Conservation (phyloP, 768 basidiomycete genomes). For the Leucosporidium creatinivorum region DNA sequence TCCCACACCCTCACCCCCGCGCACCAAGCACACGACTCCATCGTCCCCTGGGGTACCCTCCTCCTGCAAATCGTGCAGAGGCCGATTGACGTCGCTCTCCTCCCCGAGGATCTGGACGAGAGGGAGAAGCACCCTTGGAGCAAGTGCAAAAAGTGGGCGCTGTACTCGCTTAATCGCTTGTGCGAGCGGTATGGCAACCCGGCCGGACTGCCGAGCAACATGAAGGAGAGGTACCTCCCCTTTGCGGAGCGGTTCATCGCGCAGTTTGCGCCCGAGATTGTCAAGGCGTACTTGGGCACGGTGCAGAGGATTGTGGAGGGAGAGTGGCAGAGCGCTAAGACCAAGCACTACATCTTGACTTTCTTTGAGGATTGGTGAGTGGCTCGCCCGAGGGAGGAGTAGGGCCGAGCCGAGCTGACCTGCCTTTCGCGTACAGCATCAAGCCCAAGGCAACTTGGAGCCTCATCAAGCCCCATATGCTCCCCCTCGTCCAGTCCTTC, state of each 20-base stretch:
- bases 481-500: conserved; percentile 67
- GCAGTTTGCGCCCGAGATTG: conserved; percentile 88
- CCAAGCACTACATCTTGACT: conserved; percentile 70
- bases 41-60: conserved; percentile 77
- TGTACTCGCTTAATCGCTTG: conserved; percentile 64
- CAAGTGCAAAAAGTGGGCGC: conserved; percentile 91
- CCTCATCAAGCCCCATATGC: conserved; percentile 74
- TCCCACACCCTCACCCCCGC: conserved; percentile 63
- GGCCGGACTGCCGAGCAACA: conserved; percentile 66
- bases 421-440: conserved; percentile 49
- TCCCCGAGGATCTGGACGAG: conserved; percentile 66
- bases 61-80: conserved; percentile 72
- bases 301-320: conserved; percentile 66
- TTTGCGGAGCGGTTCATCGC: conserved; percentile 82
- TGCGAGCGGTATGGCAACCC: conserved; percentile 85
- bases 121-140: conserved; percentile 78
- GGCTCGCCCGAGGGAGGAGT: not conserved
- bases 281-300: conserved; percentile 65
- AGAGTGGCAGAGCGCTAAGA: conserved; percentile 69
- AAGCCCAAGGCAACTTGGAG: conserved; percentile 90
- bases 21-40: conserved; percentile 61
- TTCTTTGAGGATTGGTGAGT: conserved; percentile 82
- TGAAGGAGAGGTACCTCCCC: conserved; percentile 55
- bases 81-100: conserved; percentile 49
- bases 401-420: not conserved